Percentiles rank a stretch among this genome's conserved stretches.
These are phyloP conservation scores for Vaccinium macrocarpon DNA, from an alignment of 148 eudicot species.

Conservation along the genomic window DNA sequence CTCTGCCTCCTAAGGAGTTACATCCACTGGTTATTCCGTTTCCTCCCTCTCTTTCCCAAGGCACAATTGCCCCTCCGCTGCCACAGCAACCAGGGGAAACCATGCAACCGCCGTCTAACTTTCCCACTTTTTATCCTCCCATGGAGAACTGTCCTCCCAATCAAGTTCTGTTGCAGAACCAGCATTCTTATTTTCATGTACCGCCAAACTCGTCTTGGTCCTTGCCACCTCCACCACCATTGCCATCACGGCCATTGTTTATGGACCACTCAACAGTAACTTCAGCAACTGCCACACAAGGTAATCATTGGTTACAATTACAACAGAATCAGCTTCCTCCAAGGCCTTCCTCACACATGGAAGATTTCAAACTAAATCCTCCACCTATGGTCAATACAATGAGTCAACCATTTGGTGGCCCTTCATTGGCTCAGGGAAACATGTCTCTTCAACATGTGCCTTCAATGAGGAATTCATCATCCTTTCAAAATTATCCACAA, in stretches of 20 bases:
- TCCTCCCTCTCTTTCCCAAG: conserved; percentile 31
- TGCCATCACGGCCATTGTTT: conserved; percentile 41
- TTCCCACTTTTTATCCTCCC: conserved; percentile 28
- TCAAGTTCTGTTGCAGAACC: conserved; percentile 39
- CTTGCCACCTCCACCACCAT: conserved; percentile 47
- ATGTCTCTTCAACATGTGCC: conserved; percentile 22
- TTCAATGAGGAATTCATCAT: conserved; percentile 17
- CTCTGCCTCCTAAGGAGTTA: conserved; percentile 17
- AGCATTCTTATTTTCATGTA: conserved; percentile 42
- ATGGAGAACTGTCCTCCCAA: conserved; percentile 32
- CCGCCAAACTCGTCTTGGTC: conserved; percentile 47
- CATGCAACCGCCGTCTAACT: conserved; percentile 24
- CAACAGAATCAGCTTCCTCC: conserved; percentile 51
- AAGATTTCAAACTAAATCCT: conserved; percentile 20
- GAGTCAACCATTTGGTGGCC: conserved; percentile 35
- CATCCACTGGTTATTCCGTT: conserved; percentile 21
- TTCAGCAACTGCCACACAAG: conserved; percentile 22
- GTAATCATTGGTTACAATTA: conserved; percentile 35
- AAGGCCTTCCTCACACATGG: conserved; percentile 25
- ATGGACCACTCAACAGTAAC: conserved; percentile 23
- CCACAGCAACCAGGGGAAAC: conserved; percentile 13
- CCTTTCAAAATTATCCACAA: conserved; percentile 34
- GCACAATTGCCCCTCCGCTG: conserved; percentile 21
- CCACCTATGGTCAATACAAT: conserved; percentile 32
- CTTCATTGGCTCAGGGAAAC: conserved; percentile 33